A percentile compares a stretch with the other conserved stretches of the same genome.
phyloP scores from a whole-genome alignment of 441 rosid species.

The Erodium moschatum region DNA sequence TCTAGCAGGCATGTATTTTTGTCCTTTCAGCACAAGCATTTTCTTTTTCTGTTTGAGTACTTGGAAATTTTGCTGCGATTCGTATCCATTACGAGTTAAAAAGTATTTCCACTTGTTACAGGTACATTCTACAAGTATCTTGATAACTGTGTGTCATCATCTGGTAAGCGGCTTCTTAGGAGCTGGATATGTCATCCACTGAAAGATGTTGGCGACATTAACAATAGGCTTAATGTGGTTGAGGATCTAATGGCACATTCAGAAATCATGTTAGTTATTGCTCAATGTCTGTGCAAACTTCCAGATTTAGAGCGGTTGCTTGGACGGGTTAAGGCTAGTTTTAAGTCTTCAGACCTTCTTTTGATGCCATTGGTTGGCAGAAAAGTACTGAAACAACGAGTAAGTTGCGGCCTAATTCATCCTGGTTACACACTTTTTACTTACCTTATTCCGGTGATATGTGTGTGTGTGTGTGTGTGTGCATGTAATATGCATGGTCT shows the following conservation, averaged over 20 bases:
- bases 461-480: neutral
- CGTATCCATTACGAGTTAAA: constrained; percentile 9
- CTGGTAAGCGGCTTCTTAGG: constrained; percentile 80
- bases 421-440: neutral
- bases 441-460: too few species aligned
- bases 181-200: constrained; percentile 95
- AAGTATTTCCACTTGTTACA: constrained; percentile 26
- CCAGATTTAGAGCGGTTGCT: constrained; percentile 86
- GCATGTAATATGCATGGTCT: neutral
- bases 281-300: constrained; percentile 59
- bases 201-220: constrained; percentile 61
- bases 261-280: constrained; percentile 40
- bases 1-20: constrained; percentile 50
- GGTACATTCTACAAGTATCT: constrained; percentile 87
- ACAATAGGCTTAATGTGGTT: constrained; percentile 66
- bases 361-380: constrained; percentile 63
- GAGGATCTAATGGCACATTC: constrained; percentile 45
- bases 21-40: constrained; percentile 13
- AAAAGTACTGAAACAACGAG: constrained; percentile 60
- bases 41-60: constrained; percentile 1
- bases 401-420: constrained; percentile 28
- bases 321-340: constrained; percentile 65
- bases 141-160: constrained; percentile 66
- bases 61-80: neutral
- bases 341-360: constrained; percentile 55